Evolutionary conservation across 2,329 filamentous ascomycete genomes (phyloP).

Genomic region (Monosporascus ibericus): DNA sequence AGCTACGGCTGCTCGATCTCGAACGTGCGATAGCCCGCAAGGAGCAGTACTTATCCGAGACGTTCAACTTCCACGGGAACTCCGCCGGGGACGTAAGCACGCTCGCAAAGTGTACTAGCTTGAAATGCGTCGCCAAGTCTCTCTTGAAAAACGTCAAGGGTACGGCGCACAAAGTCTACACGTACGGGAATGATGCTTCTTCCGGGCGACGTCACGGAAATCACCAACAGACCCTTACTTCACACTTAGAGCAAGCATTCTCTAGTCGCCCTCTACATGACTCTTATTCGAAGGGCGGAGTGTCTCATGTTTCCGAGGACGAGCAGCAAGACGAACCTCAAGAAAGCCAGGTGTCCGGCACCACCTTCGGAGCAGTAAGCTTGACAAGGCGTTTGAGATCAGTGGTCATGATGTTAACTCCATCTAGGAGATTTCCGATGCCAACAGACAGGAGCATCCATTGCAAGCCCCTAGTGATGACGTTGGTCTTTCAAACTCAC

Average conservation of each 20-base stretch:
- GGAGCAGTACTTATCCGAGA: conserved; percentile 32
- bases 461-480: neutral
- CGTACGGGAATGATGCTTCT: conserved; percentile 21
- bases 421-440: neutral
- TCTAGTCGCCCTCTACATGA: neutral
- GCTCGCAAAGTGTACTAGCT: conserved; percentile 30
- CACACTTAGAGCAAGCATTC: neutral
- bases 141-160: conserved; percentile 33
- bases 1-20: conserved; percentile 34
- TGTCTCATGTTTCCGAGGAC: neutral
- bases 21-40: conserved; percentile 36
- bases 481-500: conserved; percentile 1
- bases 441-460: neutral
- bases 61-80: conserved; percentile 22
- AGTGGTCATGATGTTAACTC: neutral
- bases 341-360: neutral
- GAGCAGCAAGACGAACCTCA: neutral
- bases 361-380: neutral
- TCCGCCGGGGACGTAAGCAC: conserved; percentile 16
- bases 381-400: too few species aligned
- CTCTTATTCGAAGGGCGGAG: too few species aligned
- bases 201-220: conserved; percentile 8
- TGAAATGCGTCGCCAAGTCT: conserved; percentile 37
- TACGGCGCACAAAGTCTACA: conserved; percentile 21
- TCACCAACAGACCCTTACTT: neutral